Evolutionary conservation across 352 stramenopile genomes (phyloP), one percentile per base, ranked within the genome.

Genomic region (Phytophthora melonis): DNA sequence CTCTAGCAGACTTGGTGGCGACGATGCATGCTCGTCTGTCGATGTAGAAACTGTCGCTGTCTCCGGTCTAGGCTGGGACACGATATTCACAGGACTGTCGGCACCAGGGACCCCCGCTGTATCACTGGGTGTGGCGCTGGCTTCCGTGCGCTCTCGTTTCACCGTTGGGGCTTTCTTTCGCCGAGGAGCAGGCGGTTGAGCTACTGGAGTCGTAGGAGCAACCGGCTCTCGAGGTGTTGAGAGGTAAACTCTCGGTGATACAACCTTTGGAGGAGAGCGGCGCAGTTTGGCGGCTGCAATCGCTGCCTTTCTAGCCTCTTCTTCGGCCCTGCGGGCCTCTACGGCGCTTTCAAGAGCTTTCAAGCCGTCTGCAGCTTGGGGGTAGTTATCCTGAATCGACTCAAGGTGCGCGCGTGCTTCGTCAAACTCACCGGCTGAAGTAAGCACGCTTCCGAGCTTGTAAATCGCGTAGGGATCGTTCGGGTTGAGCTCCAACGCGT

Each of bases 381-480:
- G 82, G 45, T 93, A 91, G 21, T 74, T 70, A 19, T 69, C 55
- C 14, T 81, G n/a, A 47, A 89, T 87, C 1, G 67, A 66, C 27
- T 90, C 66, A 16, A 88, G 83, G 10, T 73, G 76, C 16, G 52
- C 50, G 13, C 74, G 59, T 18, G 84, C 84, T 56, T 87, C 78
- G 23, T 84, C 80, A 54, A 91, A 84, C 36, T 65, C 49, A 3
- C 72, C 76, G 9, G 67, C 68, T 16, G 75, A 66, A 8, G 78
- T 78, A 14, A 91, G 74, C 13, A 82, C 74, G 34, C 78, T 66
- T 6, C 83, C 88, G 21, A 94, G 68, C 45, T 93, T 92, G 66
- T 83, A 94, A 23, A 78, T 81, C 14, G 82, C 83, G 43, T 90
- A 91, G 2, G 74, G 59, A 49, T 93, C 84, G 1, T 77, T 55